Percentiles rank a stretch among this genome's conserved stretches.
Conservation (phyloP, 257 asterid genomes). For the Osmanthus fragrans region DNA sequence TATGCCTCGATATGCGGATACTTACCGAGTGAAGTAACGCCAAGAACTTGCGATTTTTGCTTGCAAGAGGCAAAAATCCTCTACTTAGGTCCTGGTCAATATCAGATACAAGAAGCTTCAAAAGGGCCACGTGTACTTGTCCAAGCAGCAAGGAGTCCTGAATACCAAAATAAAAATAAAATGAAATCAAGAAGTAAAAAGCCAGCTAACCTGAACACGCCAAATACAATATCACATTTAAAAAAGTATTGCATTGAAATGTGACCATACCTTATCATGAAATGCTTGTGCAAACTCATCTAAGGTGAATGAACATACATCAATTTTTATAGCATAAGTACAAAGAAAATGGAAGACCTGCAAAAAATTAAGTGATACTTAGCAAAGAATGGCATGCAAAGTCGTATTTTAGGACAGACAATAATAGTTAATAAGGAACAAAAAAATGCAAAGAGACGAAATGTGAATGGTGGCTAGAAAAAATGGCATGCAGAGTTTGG, state of each 20-base stretch:
- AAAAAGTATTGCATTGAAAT: constrained; percentile 11
- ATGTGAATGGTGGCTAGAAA: neutral
- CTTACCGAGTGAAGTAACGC: constrained; percentile 80
- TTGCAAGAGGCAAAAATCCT: constrained; percentile 55
- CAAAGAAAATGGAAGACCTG: constrained; percentile 87
- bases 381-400: constrained; percentile 3
- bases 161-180: constrained; percentile 30
- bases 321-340: constrained; percentile 65
- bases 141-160: constrained; percentile 90
- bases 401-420: neutral
- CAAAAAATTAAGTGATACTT: constrained; percentile 29
- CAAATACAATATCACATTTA: constrained; percentile 6
- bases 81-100: constrained; percentile 58
- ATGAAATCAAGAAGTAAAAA: constrained; percentile 21
- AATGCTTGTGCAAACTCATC: constrained; percentile 85
- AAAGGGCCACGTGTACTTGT: constrained; percentile 80
- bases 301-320: constrained; percentile 63
- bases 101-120: constrained; percentile 73
- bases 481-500: neutral
- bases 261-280: constrained; percentile 71
- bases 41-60: constrained; percentile 79
- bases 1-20: constrained; percentile 20
- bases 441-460: neutral
- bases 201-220: constrained; percentile 11
- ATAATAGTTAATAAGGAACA: neutral